phyloP scores from a whole-genome alignment of 148 eudicot species.

The Euryodendron excelsum region DNA sequence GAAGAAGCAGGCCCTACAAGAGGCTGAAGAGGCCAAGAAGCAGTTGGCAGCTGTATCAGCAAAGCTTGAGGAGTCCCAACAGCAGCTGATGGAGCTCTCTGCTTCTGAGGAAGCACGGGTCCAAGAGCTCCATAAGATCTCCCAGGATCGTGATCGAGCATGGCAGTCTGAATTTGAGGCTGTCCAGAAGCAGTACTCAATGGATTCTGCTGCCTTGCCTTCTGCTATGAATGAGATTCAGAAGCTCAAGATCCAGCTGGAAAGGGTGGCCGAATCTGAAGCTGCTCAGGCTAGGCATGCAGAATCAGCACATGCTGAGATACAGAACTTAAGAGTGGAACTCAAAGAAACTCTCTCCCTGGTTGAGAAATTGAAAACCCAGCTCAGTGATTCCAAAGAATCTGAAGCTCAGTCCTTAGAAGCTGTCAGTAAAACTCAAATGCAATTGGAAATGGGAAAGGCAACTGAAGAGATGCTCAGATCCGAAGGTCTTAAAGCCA shows the following conservation, averaged over 20 bases:
- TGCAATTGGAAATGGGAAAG: slow-evolving; percentile 54
- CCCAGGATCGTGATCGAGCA: slow-evolving; percentile 79
- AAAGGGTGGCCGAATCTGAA: slow-evolving; percentile 54
- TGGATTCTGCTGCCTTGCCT: slow-evolving; percentile 69
- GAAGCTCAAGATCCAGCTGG: slow-evolving; percentile 67
- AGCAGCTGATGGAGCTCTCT: slow-evolving; percentile 65
- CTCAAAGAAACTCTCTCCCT: slow-evolving; percentile 51
- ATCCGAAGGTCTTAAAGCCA: slow-evolving; percentile 43
- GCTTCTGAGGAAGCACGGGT: slow-evolving; percentile 60
- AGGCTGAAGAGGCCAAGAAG: slow-evolving; percentile 71
- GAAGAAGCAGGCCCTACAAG: slow-evolving; percentile 59
- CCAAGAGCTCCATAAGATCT: slow-evolving; percentile 68
- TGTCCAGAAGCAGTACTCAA: slow-evolving; percentile 64
- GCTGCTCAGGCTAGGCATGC: slow-evolving; percentile 51
- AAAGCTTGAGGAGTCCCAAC: slow-evolving; percentile 56
- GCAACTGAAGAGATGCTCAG: slow-evolving; percentile 45
- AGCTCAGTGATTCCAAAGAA: slow-evolving; percentile 54
- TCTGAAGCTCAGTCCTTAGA: slow-evolving; percentile 57
- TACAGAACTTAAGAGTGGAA: slow-evolving; percentile 52
- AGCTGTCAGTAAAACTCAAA: slow-evolving; percentile 46
- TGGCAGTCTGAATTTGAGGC: slow-evolving; percentile 89
- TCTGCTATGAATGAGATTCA: slow-evolving; percentile 69
- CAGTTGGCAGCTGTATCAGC: slow-evolving; percentile 53
- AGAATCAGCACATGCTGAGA: slow-evolving; percentile 57
- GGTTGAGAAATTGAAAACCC: slow-evolving; percentile 55